Conservation (phyloP, 371 early-diverging fungal genomes). For the Mycotypha africana region DNA sequence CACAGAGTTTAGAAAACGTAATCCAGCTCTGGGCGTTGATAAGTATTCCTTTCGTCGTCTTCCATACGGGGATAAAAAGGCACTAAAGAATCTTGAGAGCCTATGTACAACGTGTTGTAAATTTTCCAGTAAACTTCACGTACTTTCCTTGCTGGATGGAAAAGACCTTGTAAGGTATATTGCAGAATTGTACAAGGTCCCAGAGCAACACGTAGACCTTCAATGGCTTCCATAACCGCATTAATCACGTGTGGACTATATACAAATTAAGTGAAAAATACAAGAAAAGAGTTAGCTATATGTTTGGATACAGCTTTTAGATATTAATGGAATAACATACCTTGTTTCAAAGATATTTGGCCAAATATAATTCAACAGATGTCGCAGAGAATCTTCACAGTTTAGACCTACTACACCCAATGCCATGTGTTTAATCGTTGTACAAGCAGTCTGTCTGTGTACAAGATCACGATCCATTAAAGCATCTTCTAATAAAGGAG, state of each 20-base stretch:
- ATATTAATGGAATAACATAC: conserved; percentile 7
- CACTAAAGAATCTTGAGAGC: conserved; percentile 88
- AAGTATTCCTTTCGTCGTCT: conserved; percentile 70
- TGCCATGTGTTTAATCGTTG: conserved; percentile 90
- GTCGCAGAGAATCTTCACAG: conserved; percentile 91
- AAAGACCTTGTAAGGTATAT: conserved; percentile 92
- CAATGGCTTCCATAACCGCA: conserved; percentile 96
- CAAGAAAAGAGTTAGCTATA: not conserved
- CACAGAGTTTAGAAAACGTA: conserved; percentile 32
- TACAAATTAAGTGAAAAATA: conserved; percentile 3
- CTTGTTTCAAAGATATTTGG: conserved; percentile 97
- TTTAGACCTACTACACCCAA: conserved; percentile 88
- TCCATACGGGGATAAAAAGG: conserved; percentile 89
- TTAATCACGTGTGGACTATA: conserved; percentile 89
- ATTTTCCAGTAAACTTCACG: conserved; percentile 98
- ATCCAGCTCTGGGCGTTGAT: conserved; percentile 74
- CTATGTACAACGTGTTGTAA: conserved; percentile 92
- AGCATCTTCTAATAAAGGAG: conserved; percentile 95
- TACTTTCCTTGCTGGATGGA: conserved; percentile 96
- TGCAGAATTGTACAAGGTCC: conserved; percentile 83
- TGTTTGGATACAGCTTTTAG: too few relatives aligned
- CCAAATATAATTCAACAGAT: conserved; percentile 95
- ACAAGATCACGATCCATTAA: conserved; percentile 96
- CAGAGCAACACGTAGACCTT: conserved; percentile 86
- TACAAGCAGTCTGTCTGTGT: conserved; percentile 95